phyloP scores from a whole-genome alignment of 805 yeast genomes.

The Kuraishia piskuri region DNA sequence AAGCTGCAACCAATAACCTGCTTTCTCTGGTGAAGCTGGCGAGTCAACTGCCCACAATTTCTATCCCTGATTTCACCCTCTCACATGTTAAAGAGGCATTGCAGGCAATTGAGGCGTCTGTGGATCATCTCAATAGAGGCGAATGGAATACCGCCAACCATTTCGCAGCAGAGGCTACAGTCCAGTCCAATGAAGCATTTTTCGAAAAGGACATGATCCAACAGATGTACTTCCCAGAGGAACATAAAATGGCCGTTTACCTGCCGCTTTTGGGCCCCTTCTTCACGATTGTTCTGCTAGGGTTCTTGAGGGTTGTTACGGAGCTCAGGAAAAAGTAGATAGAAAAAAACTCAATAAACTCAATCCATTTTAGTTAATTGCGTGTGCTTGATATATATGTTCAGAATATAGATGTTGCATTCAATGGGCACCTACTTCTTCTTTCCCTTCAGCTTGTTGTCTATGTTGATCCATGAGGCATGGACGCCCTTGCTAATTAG shows the following conservation, averaged over 20 bases:
- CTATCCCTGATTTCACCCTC: conserved; percentile 71
- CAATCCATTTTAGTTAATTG: too few relatives aligned
- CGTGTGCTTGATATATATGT: not conserved
- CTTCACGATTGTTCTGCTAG: conserved; percentile 50
- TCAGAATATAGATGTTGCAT: too few relatives aligned
- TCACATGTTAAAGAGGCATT: conserved; percentile 48
- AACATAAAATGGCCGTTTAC: conserved; percentile 91
- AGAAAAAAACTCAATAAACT: not conserved
- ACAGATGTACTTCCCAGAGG: conserved; percentile 91
- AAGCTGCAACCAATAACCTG: conserved; percentile 58
- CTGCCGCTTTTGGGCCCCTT: conserved; percentile 87
- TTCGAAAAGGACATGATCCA: conserved; percentile 94
- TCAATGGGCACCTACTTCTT: conserved; percentile 25
- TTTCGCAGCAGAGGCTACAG: conserved; percentile 43
- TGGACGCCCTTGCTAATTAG: conserved; percentile 58
- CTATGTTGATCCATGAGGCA: conserved; percentile 52
- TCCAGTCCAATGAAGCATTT: conserved; percentile 66
- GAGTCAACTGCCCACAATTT: conserved; percentile 62
- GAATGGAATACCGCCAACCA: conserved; percentile 30
- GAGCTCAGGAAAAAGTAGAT: conserved; percentile 16
- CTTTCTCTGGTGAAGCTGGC: conserved; percentile 65
- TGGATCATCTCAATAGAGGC: conserved; percentile 20
- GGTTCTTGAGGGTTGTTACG: conserved; percentile 35
- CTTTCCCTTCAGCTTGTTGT: conserved; percentile 50
- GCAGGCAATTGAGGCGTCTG: conserved; percentile 26